Conservation (phyloP, 2,329 filamentous ascomycete genomes). For the Exutisphaerella laricina region DNA sequence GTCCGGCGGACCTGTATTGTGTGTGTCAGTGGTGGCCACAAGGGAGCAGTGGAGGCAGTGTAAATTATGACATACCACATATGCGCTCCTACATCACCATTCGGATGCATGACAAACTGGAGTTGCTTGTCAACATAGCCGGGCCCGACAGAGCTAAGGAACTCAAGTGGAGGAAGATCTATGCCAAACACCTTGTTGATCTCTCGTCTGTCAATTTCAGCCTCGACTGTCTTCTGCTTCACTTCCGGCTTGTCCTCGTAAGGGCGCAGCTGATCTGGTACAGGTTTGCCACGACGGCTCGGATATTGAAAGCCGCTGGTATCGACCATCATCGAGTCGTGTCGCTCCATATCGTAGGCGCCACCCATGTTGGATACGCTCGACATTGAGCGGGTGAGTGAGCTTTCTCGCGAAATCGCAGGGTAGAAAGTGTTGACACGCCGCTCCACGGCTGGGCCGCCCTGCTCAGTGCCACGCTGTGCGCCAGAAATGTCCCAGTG, state of each 20-base stretch:
- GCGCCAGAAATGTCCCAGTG: conserved; percentile 6
- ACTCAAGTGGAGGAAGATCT: conserved; percentile 38
- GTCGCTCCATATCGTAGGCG: conserved; percentile 17
- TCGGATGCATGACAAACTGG: conserved; percentile 44
- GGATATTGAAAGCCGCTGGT: conserved; percentile 29
- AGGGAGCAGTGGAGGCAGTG: no score
- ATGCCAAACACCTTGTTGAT: conserved; percentile 39
- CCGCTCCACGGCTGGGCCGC: conserved; percentile 19
- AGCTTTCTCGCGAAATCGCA: conserved; percentile 21
- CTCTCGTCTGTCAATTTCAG: conserved; percentile 27
- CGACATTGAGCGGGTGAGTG: conserved; percentile 26
- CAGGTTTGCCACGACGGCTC: conserved; percentile 14
- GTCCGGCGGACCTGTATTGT: conserved; percentile 28
- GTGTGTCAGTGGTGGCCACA: no score
- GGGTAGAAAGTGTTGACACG: conserved; percentile 31
- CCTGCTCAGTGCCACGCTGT: conserved; percentile 9
- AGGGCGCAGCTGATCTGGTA: conserved; percentile 14
- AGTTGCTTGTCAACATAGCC: conserved; percentile 39
- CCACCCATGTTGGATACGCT: conserved; percentile 25
- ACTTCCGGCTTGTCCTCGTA: conserved; percentile 27
- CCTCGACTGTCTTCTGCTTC: conserved; percentile 30
- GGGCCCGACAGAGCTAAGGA: conserved; percentile 28
- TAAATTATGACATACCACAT: no score
- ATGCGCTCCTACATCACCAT: conserved; percentile 44
- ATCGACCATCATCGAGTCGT: conserved; percentile 17